phyloP scores from a whole-genome alignment of 306 rosid genomes.

The Casuarina glauca region DNA sequence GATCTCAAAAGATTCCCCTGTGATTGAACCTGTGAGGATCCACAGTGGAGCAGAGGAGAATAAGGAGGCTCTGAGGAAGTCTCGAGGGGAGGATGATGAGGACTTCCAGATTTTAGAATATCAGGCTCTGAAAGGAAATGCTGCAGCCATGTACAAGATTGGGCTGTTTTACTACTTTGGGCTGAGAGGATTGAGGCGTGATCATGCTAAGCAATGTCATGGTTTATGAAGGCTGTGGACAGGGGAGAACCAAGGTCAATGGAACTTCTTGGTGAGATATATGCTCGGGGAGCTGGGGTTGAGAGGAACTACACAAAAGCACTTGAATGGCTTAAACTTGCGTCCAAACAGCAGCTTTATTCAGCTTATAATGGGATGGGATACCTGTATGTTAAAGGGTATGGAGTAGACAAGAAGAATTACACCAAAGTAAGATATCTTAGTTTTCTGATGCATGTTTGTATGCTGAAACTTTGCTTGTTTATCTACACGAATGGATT shows the following conservation, averaged over 20 bases:
- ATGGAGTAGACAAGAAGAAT: slow-evolving; percentile 86
- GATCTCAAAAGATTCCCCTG: slow-evolving; percentile 84
- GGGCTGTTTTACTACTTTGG: slow-evolving; percentile 98
- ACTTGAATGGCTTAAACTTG: slow-evolving; percentile 89
- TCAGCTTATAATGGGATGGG: slow-evolving; percentile 97
- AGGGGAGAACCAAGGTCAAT: slow-evolving; percentile 92
- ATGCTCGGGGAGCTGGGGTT: slow-evolving; percentile 95
- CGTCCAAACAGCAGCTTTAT: slow-evolving; percentile 72
- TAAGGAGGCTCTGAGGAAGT: slow-evolving; percentile 85
- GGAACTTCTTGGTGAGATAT: slow-evolving; percentile 96
- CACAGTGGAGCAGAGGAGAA: slow-evolving; percentile 94
- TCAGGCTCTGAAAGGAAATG: slow-evolving; percentile 94
- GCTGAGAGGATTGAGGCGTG: slow-evolving; percentile 88
- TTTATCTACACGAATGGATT: background rate
- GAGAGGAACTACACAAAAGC: slow-evolving; percentile 91
- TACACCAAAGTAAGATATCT: slow-evolving; percentile 67
- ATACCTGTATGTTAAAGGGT: slow-evolving; percentile 87
- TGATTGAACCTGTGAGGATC: slow-evolving; percentile 83
- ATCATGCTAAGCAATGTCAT: slow-evolving; percentile 73
- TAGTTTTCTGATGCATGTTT: slow-evolving; percentile 5
- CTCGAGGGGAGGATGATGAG: slow-evolving; percentile 91
- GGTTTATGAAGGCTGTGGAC: slow-evolving; percentile 93
- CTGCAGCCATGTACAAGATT: slow-evolving; percentile 88
- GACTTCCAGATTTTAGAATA: slow-evolving; percentile 93
- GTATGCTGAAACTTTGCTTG: background rate